phyloP scores from a whole-genome alignment of 202 grass and related monocot genomes.

The Schoenoplectus triqueter region DNA sequence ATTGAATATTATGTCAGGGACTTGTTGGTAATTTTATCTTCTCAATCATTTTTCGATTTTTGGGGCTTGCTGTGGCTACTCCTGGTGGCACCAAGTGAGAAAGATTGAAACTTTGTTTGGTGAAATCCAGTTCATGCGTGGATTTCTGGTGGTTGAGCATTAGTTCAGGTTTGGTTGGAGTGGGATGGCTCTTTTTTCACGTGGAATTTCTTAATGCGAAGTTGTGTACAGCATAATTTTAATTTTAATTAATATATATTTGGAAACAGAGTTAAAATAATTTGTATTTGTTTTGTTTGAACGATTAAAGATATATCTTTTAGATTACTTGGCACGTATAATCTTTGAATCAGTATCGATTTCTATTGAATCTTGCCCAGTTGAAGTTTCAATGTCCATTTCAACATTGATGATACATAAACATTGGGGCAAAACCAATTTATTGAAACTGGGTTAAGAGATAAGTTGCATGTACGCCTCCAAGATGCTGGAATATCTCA shows the following conservation, averaged over 20 bases:
- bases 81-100: background rate
- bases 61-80: background rate
- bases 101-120: constrained; percentile 32
- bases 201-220: background rate
- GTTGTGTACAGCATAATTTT: background rate
- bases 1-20: constrained; percentile 31
- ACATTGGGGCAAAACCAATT: background rate
- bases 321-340: background rate
- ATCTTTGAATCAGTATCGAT: background rate
- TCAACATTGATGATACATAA: constrained; percentile 16
- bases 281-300: background rate
- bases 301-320: constrained; percentile 1
- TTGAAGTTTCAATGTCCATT: background rate
- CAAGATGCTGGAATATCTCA: constrained; percentile 10
- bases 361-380: background rate
- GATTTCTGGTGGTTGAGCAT: constrained; percentile 33
- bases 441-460: constrained; percentile 19
- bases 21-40: constrained; percentile 36
- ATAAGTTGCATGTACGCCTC: constrained; percentile 1
- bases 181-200: constrained; percentile 33
- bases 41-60: constrained; percentile 26
- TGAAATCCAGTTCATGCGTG: constrained; percentile 17
- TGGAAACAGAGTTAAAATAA: constrained; percentile 18
- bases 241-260: constrained; percentile 14
- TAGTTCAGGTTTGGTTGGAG: constrained; percentile 32